These are phyloP conservation scores for Phytophthora pistaciae DNA, from an alignment of 352 stramenopile species.

Conservation along the genomic window DNA sequence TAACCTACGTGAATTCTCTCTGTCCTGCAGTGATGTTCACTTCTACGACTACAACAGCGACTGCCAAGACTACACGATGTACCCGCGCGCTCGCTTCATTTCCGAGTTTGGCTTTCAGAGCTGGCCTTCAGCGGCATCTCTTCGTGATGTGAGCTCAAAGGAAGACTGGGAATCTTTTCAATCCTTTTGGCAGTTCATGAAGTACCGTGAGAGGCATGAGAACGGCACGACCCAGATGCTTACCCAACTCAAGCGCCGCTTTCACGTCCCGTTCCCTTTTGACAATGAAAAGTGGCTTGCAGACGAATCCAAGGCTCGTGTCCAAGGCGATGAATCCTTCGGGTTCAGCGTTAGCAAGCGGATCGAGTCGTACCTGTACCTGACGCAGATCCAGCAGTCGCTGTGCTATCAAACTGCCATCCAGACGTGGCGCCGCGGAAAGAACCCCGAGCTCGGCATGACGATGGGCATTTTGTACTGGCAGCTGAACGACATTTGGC, in stretches of 20 bases:
- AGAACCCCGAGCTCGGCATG: slow-evolving; percentile 52
- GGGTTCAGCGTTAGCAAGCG: slow-evolving; percentile 53
- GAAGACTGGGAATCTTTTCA: slow-evolving; percentile 78
- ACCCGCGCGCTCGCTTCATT: slow-evolving; percentile 78
- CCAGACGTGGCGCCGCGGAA: slow-evolving; percentile 71
- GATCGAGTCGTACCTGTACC: slow-evolving; percentile 73
- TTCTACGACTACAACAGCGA: slow-evolving; percentile 88
- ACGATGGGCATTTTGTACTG: slow-evolving; percentile 90
- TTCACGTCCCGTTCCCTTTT: slow-evolving; percentile 77
- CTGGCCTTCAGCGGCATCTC: slow-evolving; percentile 63
- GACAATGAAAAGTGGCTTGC: slow-evolving; percentile 60
- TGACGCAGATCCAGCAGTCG: slow-evolving; percentile 83
- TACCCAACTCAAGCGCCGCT: slow-evolving; percentile 71
- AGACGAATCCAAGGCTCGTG: slow-evolving; percentile 21
- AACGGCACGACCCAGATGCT: slow-evolving; percentile 83
- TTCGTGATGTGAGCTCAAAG: slow-evolving; percentile 55
- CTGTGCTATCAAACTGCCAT: slow-evolving; percentile 86
- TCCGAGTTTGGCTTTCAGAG: slow-evolving; percentile 92
- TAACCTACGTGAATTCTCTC: neutral
- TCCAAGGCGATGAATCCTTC: slow-evolving; percentile 29
- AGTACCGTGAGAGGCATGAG: slow-evolving; percentile 84
- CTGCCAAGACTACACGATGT: slow-evolving; percentile 79
- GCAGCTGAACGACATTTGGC: slow-evolving; percentile 92
- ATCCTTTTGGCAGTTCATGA: slow-evolving; percentile 76
- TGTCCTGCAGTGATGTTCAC: slow-evolving; percentile 75